Evolutionary conservation across 164 flowering plant genomes (phyloP), one percentile per base, ranked within the genome.

Genomic region (Cinnamomum chago): DNA sequence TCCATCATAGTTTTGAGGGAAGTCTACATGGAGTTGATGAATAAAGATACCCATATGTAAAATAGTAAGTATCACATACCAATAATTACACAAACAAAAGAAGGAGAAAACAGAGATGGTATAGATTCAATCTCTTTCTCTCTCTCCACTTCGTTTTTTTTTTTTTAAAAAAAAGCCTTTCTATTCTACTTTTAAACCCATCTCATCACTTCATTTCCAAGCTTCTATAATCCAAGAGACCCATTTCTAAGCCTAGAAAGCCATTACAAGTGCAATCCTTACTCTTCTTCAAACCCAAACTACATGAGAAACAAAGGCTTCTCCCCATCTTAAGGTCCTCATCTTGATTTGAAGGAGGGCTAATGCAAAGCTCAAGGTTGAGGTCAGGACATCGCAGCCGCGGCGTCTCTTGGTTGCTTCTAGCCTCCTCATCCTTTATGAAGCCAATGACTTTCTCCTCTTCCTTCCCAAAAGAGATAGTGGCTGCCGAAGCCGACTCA

Each of bases 281-380:
- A 72, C 89, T 85, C 62, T 87, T 87, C 66, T 81, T 81, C 60
- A 90, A 64, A 0, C 97, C 98, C 86, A 92, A 84, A 55, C 90
- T 86, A 82, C 97, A 92, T 40, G 85, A 78, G 78, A 92, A 87
- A 73, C 98, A 93, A 23, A 83, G 78, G 62, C 74, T 71, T 18
- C 78, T 84, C n/a, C 76, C 87, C 18, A 62, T 83, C 78, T 75
- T 85, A 77, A 82, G 65, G 69, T 75, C 65, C 79, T 78, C 75
- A 67, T 67, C 73, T 18, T 80, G 86, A 67, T 68, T 74, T 2
- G 92, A 78, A 2, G 92, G 97, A 18, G 91, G 98, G 81, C 97
- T 90, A 28, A 94, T 94, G 79, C 86, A 87, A 9, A 95, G 88
- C 72, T 93, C 97, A 20, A 95, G 87, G 72, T 95, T 93, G 80